A percentile compares a stretch with the other conserved stretches of the same genome.
Conservation (phyloP, 1,284 basidiomycete species). For the Ceratorhiza oryzae-sativae region DNA sequence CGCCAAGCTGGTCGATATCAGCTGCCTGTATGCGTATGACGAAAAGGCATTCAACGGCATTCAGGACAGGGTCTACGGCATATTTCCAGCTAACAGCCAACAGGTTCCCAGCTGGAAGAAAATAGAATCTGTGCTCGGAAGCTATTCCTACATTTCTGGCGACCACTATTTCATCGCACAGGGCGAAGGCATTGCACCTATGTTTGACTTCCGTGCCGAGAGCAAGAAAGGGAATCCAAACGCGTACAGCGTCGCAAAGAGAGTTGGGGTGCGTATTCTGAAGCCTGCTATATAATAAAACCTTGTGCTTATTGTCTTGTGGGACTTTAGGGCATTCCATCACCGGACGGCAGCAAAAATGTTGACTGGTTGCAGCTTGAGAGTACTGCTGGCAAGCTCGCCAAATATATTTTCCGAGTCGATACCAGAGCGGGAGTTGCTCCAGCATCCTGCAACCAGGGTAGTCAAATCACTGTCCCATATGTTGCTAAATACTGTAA, state of each 20-base stretch:
- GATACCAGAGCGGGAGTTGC: constrained; percentile 70
- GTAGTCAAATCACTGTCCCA: constrained; percentile 55
- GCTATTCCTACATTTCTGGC: constrained; percentile 54
- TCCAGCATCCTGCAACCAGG: constrained; percentile 55
- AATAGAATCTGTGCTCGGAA: constrained; percentile 45
- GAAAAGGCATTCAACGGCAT: constrained; percentile 51
- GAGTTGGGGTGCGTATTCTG: constrained; percentile 47
- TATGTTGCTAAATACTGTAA: constrained; percentile 61
- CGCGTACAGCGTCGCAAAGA: constrained; percentile 60
- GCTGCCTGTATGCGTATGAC: constrained; percentile 56
- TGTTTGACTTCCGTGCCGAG: constrained; percentile 64
- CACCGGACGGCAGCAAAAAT: constrained; percentile 59
- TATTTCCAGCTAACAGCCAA: constrained; percentile 6
- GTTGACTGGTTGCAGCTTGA: constrained; percentile 67
- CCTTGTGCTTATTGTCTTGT: no score
- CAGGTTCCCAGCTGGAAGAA: constrained; percentile 25
- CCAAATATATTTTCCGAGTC: constrained; percentile 61
- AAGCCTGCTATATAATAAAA: neutral
- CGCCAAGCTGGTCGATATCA: constrained; percentile 65
- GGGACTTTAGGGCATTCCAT: constrained; percentile 49
- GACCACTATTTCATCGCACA: constrained; percentile 64
- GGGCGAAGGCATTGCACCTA: constrained; percentile 57
- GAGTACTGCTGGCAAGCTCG: constrained; percentile 58
- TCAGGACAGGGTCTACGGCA: constrained; percentile 54
- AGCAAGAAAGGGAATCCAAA: constrained; percentile 53